A percentile compares a stretch with the other conserved stretches of the same genome.
These are phyloP conservation scores for Colletotrichum destructivum DNA, from an alignment of 2,329 filamentous ascomycete species.

Conservation along the genomic window DNA sequence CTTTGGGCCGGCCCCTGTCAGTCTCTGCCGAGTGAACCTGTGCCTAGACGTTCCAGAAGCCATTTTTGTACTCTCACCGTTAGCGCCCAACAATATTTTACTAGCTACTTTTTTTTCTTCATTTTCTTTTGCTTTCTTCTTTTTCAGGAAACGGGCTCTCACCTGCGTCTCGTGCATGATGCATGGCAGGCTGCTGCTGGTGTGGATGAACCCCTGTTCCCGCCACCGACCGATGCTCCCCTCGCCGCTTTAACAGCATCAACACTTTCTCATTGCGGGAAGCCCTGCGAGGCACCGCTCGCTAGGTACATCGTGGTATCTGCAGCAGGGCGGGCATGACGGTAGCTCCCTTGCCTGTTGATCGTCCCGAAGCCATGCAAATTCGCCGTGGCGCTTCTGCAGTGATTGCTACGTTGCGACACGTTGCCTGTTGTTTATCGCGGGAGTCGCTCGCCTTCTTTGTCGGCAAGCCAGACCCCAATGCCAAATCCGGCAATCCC, in stretches of 20 bases:
- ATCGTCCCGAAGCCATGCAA: not conserved
- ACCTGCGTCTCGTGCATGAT: slow-evolving; percentile 20
- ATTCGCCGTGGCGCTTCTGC: not conserved
- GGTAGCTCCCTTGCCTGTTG: not conserved
- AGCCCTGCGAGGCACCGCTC: slow-evolving; percentile 15
- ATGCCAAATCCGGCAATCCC: slow-evolving; percentile 2
- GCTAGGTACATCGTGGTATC: not conserved
- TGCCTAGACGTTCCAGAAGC: slow-evolving; percentile 23
- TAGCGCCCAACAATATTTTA: slow-evolving; percentile 14
- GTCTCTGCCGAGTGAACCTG: slow-evolving; percentile 7
- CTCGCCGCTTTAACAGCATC: slow-evolving; percentile 26
- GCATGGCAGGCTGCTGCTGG: slow-evolving; percentile 5
- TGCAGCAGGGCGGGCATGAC: not conserved
- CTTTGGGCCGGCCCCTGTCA: slow-evolving; percentile 26
- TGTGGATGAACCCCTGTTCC: slow-evolving; percentile 21
- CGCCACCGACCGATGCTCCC: slow-evolving; percentile 14
- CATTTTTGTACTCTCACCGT: not conserved
- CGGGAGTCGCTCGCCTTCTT: not conserved
- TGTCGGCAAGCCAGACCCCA: not conserved
- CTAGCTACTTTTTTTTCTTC: not conserved
- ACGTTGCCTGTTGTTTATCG: slow-evolving; percentile 8
- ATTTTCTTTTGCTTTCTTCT: not conserved
- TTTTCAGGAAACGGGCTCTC: not conserved
- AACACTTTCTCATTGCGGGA: slow-evolving; percentile 14
- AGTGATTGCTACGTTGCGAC: not conserved